These are phyloP conservation scores for Astraeus odoratus DNA, from an alignment of 768 basidiomycete genomes.

Conservation along the genomic window DNA sequence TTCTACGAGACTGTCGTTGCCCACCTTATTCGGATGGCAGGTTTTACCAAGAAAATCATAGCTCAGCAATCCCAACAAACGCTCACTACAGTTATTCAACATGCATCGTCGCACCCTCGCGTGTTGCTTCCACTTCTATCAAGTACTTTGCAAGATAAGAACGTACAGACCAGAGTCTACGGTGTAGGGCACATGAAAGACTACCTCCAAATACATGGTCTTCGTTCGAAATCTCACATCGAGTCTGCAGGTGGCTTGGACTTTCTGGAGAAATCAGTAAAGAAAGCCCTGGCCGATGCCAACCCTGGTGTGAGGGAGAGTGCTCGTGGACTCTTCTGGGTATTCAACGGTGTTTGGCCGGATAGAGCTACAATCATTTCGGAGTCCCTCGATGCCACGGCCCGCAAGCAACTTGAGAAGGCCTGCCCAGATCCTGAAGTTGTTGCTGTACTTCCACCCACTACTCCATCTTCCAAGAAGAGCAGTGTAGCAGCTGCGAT, in stretches of 20 bases:
- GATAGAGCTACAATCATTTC: constrained; percentile 59
- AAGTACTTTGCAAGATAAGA: constrained; percentile 73
- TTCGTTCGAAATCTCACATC: constrained; percentile 53
- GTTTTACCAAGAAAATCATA: constrained; percentile 87
- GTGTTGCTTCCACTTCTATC: constrained; percentile 62
- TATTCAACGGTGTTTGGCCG: constrained; percentile 69
- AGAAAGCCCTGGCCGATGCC: constrained; percentile 66
- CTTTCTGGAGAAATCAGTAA: constrained; percentile 64
- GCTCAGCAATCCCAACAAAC: constrained; percentile 79
- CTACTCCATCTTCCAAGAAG: constrained; percentile 62
- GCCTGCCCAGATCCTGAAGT: constrained; percentile 58
- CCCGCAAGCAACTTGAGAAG: constrained; percentile 82
- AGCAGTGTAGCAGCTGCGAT: constrained; percentile 80
- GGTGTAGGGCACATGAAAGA: constrained; percentile 64
- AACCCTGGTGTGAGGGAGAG: constrained; percentile 75
- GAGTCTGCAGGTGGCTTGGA: constrained; percentile 68
- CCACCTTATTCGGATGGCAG: constrained; percentile 80
- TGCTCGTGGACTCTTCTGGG: constrained; percentile 74
- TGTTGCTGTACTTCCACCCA: constrained; percentile 36
- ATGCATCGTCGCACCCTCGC: constrained; percentile 68
- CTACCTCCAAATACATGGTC: constrained; percentile 69
- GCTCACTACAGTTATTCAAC: constrained; percentile 57
- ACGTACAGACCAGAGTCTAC: constrained; percentile 61
- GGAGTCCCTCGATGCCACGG: constrained; percentile 56
- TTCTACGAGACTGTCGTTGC: constrained; percentile 71